Percentiles rank a stretch among this genome's conserved stretches.
phyloP scores from a whole-genome alignment of 31 red algal genomes.

The Asparagopsis taxiformis region DNA sequence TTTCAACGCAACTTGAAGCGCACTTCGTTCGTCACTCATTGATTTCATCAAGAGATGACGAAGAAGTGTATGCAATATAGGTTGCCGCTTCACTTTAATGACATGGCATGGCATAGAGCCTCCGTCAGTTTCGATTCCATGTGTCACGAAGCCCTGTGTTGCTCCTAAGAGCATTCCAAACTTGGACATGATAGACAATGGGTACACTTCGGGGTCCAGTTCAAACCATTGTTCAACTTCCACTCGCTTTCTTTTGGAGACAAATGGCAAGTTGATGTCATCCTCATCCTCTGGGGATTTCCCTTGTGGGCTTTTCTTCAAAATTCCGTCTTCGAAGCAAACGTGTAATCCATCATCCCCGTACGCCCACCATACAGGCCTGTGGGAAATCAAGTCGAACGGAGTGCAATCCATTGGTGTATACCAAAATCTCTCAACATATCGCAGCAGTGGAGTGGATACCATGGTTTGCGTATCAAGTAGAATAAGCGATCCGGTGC shows the following conservation, averaged over 20 bases:
- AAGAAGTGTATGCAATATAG: slow-evolving; percentile 84
- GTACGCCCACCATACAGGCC: slow-evolving; percentile 88
- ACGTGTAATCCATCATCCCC: slow-evolving; percentile 86
- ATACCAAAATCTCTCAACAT: slow-evolving; percentile 90
- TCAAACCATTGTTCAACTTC: slow-evolving; percentile 90
- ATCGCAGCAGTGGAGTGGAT: slow-evolving; percentile 68
- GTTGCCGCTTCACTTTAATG: slow-evolving; percentile 81
- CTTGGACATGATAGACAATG: slow-evolving; percentile 68
- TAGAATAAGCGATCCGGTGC: slow-evolving; percentile 78
- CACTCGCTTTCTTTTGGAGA: slow-evolving; percentile 21
- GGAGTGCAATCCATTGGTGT: slow-evolving; percentile 63
- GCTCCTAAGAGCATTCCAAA: slow-evolving; percentile 80
- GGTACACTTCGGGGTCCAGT: slow-evolving; percentile 88
- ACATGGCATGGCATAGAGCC: slow-evolving; percentile 47
- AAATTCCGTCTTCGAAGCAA: slow-evolving; percentile 71
- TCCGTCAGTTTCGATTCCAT: slow-evolving; percentile 33
- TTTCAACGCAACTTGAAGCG: slow-evolving; percentile 76
- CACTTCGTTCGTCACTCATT: slow-evolving; percentile 43
- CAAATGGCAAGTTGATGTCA: slow-evolving; percentile 17
- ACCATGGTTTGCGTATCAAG: slow-evolving; percentile 77
- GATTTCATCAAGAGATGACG: slow-evolving; percentile 69
- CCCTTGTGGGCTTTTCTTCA: no score
- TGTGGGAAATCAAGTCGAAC: slow-evolving; percentile 60
- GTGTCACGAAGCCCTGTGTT: slow-evolving; percentile 46
- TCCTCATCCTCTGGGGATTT: slow-evolving; percentile 6